A percentile compares a stretch with the other conserved stretches of the same genome.
Evolutionary conservation across 73 alveolate genomes (phyloP).

Genomic region (Effrenium voratum): DNA sequence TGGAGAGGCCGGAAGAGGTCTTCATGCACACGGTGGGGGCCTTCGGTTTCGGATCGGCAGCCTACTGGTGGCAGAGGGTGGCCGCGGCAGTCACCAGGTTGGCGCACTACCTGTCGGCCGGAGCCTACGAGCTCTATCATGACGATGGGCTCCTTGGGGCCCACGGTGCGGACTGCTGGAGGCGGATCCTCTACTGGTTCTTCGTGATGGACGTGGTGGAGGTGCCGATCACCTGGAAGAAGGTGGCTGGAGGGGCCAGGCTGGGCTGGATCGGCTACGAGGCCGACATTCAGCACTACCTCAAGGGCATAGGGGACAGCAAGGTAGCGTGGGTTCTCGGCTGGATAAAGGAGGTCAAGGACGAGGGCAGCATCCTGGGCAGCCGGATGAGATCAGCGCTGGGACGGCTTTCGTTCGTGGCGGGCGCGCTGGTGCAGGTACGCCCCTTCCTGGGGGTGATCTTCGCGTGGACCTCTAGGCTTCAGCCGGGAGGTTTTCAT

Average conservation of each 20-base stretch:
- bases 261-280: background rate
- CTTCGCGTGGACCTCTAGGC: background rate
- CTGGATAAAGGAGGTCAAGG: background rate
- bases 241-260: background rate
- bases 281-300: background rate
- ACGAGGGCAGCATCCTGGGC: background rate
- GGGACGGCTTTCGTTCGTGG: background rate
- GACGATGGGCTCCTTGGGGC: background rate
- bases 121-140: background rate
- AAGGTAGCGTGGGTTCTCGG: background rate
- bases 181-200: background rate
- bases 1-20: background rate
- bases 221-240: constrained; percentile 4
- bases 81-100: no score
- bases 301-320: background rate
- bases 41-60: background rate
- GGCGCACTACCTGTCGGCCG: background rate
- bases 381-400: background rate
- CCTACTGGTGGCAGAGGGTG: no score
- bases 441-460: background rate
- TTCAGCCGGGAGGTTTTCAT: background rate
- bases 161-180: background rate
- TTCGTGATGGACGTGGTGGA: background rate
- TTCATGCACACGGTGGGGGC: constrained; percentile 5
- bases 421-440: background rate